Percentiles rank a stretch among this genome's conserved stretches.
phyloP scores from a whole-genome alignment of 768 basidiomycete species.

The Amyloporia xantha region DNA sequence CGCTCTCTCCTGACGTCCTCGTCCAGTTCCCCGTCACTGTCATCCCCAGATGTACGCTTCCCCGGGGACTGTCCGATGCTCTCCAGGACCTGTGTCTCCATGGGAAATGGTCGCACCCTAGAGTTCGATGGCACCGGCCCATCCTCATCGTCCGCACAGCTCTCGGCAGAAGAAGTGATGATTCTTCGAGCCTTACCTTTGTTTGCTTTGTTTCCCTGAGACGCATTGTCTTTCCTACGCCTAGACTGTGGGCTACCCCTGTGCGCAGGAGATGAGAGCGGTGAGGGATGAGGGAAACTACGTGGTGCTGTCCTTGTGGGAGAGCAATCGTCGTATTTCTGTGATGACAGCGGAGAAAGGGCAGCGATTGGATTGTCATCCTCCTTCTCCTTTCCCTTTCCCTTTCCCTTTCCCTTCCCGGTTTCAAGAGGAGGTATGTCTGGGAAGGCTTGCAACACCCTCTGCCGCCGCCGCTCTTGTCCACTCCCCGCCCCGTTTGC shows the following conservation, averaged over 20 bases:
- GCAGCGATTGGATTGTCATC: slow-evolving; percentile 1
- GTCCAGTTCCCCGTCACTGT: slow-evolving; percentile 24
- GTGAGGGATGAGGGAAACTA: slow-evolving; percentile 9
- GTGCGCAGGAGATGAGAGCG: slow-evolving; percentile 6
- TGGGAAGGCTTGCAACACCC: slow-evolving; percentile 6
- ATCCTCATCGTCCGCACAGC: slow-evolving; percentile 5
- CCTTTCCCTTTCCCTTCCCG: background rate
- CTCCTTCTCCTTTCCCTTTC: background rate
- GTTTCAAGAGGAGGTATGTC: slow-evolving; percentile 4
- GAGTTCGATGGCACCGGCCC: background rate
- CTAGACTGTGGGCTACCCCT: no score
- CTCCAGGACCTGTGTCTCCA: slow-evolving; percentile 40
- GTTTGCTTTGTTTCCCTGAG: background rate
- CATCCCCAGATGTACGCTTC: slow-evolving; percentile 30
- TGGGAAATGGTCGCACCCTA: slow-evolving; percentile 35
- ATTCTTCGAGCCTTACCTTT: background rate
- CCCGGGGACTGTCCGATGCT: slow-evolving; percentile 29
- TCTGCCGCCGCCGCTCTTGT: background rate
- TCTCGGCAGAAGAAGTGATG: background rate
- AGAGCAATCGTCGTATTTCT: background rate
- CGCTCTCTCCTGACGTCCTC: slow-evolving; percentile 23
- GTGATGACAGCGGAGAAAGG: slow-evolving; percentile 4
- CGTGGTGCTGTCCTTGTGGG: background rate
- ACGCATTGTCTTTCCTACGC: slow-evolving; percentile 4
- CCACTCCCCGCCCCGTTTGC: background rate